These are phyloP conservation scores for Clavispora fructus DNA, from an alignment of 805 yeast genomes.

Conservation along the genomic window DNA sequence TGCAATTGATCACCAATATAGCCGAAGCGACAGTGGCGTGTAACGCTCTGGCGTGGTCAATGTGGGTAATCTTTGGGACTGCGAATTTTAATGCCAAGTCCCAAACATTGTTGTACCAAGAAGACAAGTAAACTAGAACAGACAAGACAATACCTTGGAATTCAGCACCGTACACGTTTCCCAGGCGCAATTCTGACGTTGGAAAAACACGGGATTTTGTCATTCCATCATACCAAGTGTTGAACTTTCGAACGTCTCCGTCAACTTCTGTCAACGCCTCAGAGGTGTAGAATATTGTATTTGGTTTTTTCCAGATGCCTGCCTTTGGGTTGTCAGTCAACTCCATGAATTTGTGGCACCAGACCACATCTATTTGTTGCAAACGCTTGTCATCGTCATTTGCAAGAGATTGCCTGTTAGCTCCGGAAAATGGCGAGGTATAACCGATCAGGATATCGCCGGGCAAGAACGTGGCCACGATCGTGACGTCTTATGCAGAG, in stretches of 20 bases:
- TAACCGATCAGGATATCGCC: slow-evolving; percentile 50
- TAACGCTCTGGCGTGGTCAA: slow-evolving; percentile 41
- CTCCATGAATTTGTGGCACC: slow-evolving; percentile 42
- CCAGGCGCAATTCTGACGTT: slow-evolving; percentile 35
- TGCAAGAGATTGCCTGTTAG: slow-evolving; percentile 66
- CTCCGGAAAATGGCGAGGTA: slow-evolving; percentile 69
- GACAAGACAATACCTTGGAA: slow-evolving; percentile 56
- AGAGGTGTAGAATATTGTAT: slow-evolving; percentile 10
- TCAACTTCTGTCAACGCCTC: slow-evolving; percentile 5
- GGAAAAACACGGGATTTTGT: slow-evolving; percentile 35
- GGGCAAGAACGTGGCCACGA: slow-evolving; percentile 41
- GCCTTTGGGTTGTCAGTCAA: slow-evolving; percentile 46
- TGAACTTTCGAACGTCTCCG: slow-evolving; percentile 8
- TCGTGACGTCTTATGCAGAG: slow-evolving; percentile 20
- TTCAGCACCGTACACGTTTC: slow-evolving; percentile 39
- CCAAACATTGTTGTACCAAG: slow-evolving; percentile 41
- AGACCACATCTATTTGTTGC: slow-evolving; percentile 38
- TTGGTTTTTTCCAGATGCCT: slow-evolving; percentile 31
- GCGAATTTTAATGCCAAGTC: slow-evolving; percentile 42
- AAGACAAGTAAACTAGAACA: slow-evolving; percentile 51
- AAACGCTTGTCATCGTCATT: slow-evolving; percentile 22
- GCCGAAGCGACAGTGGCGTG: slow-evolving; percentile 21
- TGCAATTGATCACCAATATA: slow-evolving; percentile 50
- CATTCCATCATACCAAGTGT: slow-evolving; percentile 45
- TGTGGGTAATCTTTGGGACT: slow-evolving; percentile 30